phyloP scores from a whole-genome alignment of 495 filamentous ascomycete genomes.

The Amorphotheca resinae region DNA sequence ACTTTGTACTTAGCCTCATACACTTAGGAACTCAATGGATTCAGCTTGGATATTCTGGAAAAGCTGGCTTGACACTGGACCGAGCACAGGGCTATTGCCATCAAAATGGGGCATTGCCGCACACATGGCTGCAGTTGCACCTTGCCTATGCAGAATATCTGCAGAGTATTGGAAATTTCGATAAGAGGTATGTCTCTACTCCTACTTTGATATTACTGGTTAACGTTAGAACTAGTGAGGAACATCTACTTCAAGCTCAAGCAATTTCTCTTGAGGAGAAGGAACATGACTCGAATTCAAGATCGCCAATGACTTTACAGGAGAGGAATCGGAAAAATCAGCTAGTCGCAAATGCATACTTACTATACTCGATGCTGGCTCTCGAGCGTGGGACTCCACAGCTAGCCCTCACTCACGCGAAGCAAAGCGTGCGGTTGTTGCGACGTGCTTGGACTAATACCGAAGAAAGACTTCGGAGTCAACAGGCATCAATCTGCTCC shows the following conservation, averaged over 20 bases:
- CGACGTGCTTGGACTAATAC: conserved; percentile 60
- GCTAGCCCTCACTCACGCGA: conserved; percentile 53
- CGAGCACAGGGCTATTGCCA: conserved; percentile 41
- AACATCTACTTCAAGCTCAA: conserved; percentile 20
- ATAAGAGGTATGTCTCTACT: conserved; percentile 35
- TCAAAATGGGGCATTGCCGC: conserved; percentile 25
- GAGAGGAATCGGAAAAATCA: conserved; percentile 12
- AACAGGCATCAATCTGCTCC: conserved; percentile 5
- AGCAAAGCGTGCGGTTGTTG: conserved; percentile 50
- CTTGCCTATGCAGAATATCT: conserved; percentile 65
- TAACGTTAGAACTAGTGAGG: conserved; percentile 14
- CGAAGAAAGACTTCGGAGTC: conserved; percentile 30
- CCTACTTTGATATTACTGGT: conserved; percentile 9
- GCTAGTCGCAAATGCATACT: conserved; percentile 38
- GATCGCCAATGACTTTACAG: neutral
- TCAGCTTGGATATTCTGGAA: conserved; percentile 61
- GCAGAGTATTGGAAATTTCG: conserved; percentile 50
- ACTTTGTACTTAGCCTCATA: conserved; percentile 44
- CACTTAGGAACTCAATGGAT: conserved; percentile 59
- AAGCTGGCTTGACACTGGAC: conserved; percentile 52
- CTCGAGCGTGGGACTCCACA: conserved; percentile 50
- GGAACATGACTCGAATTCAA: conserved; percentile 23
- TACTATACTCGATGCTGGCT: conserved; percentile 49
- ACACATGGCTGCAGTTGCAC: conserved; percentile 45
- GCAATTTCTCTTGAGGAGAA: conserved; percentile 18